Percentiles rank a stretch among this genome's conserved stretches.
Evolutionary conservation across 169 alveolate species (phyloP).

Genomic region (Amoebophrya sp.): DNA sequence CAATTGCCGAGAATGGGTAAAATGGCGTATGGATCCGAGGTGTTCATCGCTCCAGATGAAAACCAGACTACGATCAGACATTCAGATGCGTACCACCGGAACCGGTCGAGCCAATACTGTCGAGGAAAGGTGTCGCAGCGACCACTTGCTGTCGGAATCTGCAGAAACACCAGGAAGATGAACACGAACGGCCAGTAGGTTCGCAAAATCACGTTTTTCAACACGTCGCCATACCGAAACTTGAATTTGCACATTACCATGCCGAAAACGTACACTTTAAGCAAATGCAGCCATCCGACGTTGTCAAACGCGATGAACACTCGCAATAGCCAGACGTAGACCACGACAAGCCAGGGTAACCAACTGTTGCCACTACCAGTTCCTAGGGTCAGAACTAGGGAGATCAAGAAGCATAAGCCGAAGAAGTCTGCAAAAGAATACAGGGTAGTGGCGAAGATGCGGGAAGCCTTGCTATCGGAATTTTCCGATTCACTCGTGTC

Average conservation of each 20-base stretch:
- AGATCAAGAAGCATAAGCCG: neutral
- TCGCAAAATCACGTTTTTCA: neutral
- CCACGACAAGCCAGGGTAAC: neutral
- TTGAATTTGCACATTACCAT: neutral
- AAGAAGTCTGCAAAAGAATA: neutral
- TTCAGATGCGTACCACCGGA: neutral
- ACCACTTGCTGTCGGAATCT: neutral
- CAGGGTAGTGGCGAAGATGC: no score
- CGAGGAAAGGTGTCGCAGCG: conserved; percentile 11
- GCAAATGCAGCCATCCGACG: neutral
- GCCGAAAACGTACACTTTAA: neutral
- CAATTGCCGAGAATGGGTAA: neutral
- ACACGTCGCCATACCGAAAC: neutral
- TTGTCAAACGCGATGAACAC: neutral
- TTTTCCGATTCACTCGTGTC: no score
- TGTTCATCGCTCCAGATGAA: conserved; percentile 11
- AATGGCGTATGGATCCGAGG: neutral
- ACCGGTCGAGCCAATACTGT: neutral
- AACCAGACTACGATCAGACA: neutral
- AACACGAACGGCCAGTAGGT: neutral
- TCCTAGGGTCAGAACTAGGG: neutral
- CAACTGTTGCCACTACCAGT: no score
- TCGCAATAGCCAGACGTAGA: neutral
- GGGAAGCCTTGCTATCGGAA: no score
- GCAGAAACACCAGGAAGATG: neutral